Evolutionary conservation across 2,329 filamentous ascomycete species (phyloP).

Genomic region (Chrysosporium queenslandicum): DNA sequence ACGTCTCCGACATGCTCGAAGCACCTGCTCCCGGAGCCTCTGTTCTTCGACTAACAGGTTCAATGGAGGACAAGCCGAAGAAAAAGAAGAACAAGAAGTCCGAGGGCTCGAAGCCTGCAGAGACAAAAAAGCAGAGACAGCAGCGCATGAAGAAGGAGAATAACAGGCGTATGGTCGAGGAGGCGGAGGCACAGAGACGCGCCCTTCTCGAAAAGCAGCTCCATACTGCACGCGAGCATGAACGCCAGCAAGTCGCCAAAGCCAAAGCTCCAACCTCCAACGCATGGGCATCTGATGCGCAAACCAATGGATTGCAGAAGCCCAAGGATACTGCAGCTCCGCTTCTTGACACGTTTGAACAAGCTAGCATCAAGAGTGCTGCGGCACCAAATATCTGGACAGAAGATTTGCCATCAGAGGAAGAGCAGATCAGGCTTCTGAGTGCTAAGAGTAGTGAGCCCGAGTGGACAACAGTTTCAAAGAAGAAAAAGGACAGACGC

Average conservation of each 20-base stretch:
- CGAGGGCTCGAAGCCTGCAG: constrained; percentile 53
- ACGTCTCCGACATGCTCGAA: constrained; percentile 89
- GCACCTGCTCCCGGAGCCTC: constrained; percentile 56
- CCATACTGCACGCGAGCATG: constrained; percentile 67
- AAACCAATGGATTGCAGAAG: constrained; percentile 21
- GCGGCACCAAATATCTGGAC: constrained; percentile 34
- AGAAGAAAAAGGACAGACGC: constrained; percentile 48
- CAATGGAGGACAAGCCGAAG: constrained; percentile 42
- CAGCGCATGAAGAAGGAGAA: constrained; percentile 81
- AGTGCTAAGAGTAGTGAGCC: constrained; percentile 40
- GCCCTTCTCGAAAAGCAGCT: constrained; percentile 70
- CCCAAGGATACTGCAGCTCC: constrained; percentile 10
- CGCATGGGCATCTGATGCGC: constrained; percentile 40
- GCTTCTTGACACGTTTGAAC: constrained; percentile 38
- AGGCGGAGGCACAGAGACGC: constrained; percentile 69
- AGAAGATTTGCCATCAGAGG: constrained; percentile 46
- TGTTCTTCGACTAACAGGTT: constrained; percentile 67
- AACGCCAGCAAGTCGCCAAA: constrained; percentile 61
- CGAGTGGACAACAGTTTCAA: constrained; percentile 53
- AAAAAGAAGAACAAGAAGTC: constrained; percentile 54
- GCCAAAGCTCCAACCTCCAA: constrained; percentile 37
- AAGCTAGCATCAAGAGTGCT: not conserved
- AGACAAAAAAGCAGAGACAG: constrained; percentile 93
- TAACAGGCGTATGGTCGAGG: constrained; percentile 62
- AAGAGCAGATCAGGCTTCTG: constrained; percentile 49